These are phyloP conservation scores for Themeda triandra DNA, from an alignment of 176 grass and related monocot genomes.

Conservation along the genomic window DNA sequence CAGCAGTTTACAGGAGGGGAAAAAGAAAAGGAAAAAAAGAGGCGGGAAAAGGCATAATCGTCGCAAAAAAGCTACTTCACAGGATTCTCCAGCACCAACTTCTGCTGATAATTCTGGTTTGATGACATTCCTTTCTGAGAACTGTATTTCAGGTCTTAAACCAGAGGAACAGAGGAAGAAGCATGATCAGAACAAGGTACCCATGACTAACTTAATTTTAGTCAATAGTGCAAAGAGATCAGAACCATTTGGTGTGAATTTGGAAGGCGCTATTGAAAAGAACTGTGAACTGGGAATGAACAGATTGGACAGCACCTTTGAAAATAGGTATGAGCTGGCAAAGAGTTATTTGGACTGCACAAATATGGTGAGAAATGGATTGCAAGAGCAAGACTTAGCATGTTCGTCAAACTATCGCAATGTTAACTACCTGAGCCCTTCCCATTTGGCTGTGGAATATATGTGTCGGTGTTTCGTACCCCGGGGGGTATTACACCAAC, in stretches of 20 bases:
- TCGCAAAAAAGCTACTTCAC: neutral
- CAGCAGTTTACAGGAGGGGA: conserved; percentile 18
- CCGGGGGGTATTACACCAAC: too few species aligned
- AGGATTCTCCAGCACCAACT: conserved; percentile 8
- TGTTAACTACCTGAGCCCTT: neutral
- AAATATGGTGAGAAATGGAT: conserved; percentile 15
- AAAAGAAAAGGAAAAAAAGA: conserved; percentile 9
- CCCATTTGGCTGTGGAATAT: conserved; percentile 23
- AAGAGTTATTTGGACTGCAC: conserved; percentile 7
- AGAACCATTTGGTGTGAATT: conserved; percentile 1
- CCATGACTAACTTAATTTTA: neutral
- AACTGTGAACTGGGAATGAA: neutral
- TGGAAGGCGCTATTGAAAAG: conserved; percentile 9
- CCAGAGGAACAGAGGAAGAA: neutral
- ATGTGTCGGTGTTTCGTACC: too few species aligned
- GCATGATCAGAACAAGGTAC: neutral
- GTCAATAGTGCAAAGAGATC: neutral
- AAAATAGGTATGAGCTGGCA: conserved; percentile 12
- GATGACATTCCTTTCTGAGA: neutral
- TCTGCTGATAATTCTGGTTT: neutral
- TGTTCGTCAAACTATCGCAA: neutral
- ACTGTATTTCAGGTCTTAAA: conserved; percentile 9
- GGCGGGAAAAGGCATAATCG: neutral
- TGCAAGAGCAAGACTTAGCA: conserved; percentile 9
- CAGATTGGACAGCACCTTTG: neutral